phyloP scores from a whole-genome alignment of 257 asterid species.

The Scutellaria minor region DNA sequence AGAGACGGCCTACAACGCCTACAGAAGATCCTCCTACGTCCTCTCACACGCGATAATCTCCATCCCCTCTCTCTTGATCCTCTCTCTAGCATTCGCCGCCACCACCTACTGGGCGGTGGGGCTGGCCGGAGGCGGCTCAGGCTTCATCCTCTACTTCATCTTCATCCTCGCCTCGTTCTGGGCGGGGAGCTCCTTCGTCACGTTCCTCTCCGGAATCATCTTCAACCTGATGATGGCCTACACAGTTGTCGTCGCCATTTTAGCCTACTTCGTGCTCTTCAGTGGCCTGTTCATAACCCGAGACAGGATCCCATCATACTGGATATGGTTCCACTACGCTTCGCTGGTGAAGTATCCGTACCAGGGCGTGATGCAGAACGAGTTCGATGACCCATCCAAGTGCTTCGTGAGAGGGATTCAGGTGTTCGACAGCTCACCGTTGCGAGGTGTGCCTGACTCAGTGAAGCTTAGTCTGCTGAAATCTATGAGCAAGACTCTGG shows the following conservation, averaged over 20 bases:
- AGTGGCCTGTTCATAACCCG: conserved; percentile 58
- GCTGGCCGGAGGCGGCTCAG: conserved; percentile 50
- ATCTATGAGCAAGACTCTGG: conserved; percentile 56
- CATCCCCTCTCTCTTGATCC: conserved; percentile 46
- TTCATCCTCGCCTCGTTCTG: conserved; percentile 61
- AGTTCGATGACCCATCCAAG: conserved; percentile 50
- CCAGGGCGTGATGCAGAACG: conserved; percentile 67
- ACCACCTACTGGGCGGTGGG: conserved; percentile 62
- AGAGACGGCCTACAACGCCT: conserved; percentile 66
- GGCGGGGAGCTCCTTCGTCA: conserved; percentile 70
- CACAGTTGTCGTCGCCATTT: conserved; percentile 56
- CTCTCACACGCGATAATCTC: conserved; percentile 54
- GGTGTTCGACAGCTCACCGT: conserved; percentile 58
- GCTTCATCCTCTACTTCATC: conserved; percentile 48
- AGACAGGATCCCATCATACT: conserved; percentile 53
- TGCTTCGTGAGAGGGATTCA: conserved; percentile 59
- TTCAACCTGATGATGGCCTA: conserved; percentile 62
- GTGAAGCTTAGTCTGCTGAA: conserved; percentile 46
- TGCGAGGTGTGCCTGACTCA: conserved; percentile 39
- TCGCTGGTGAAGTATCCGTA: conserved; percentile 64
- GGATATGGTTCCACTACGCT: conserved; percentile 70
- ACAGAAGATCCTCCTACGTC: conserved; percentile 59
- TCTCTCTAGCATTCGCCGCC: conserved; percentile 48
- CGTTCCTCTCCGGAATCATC: conserved; percentile 56
- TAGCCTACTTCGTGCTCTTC: conserved; percentile 59